Evolutionary conservation across 148 eudicot genomes (phyloP).

Genomic region (Fagopyrum tataricum): DNA sequence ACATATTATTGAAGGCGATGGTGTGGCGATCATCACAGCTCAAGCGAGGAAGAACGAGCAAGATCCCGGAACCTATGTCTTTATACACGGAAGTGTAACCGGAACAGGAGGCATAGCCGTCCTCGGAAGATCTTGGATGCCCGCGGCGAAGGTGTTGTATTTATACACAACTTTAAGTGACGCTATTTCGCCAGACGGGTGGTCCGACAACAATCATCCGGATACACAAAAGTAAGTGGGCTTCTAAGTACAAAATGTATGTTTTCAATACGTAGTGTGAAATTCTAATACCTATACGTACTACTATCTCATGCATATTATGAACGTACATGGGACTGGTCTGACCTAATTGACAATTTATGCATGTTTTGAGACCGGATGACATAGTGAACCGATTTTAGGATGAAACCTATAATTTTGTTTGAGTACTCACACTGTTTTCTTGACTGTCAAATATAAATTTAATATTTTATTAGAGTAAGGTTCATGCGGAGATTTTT

Average conservation of each 20-base stretch:
- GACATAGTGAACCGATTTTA: too few species aligned
- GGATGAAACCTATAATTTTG: too few species aligned
- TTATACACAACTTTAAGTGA: constrained; percentile 20
- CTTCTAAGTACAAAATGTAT: constrained; percentile 20
- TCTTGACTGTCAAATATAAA: too few species aligned
- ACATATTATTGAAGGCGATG: constrained; percentile 27
- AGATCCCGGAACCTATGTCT: constrained; percentile 20
- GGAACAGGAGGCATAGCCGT: constrained; percentile 18
- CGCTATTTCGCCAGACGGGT: constrained; percentile 27
- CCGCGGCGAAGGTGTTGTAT: constrained; percentile 20
- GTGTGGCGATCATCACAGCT: constrained; percentile 21
- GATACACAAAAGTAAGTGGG: constrained; percentile 18
- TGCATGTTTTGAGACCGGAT: too few species aligned
- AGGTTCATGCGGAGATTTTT: too few species aligned
- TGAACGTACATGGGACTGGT: too few species aligned
- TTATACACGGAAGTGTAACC: constrained; percentile 24
- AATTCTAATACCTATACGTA: too few species aligned
- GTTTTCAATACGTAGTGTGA: too few species aligned
- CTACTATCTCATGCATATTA: too few species aligned
- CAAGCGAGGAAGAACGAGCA: constrained; percentile 20
- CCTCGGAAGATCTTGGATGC: constrained; percentile 32
- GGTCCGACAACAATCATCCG: constrained; percentile 24
- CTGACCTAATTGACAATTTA: too few species aligned
- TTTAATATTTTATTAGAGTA: too few species aligned
- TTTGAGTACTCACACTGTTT: too few species aligned